phyloP scores from a whole-genome alignment of 352 stramenopile genomes.

The Globisporangium parvum region DNA sequence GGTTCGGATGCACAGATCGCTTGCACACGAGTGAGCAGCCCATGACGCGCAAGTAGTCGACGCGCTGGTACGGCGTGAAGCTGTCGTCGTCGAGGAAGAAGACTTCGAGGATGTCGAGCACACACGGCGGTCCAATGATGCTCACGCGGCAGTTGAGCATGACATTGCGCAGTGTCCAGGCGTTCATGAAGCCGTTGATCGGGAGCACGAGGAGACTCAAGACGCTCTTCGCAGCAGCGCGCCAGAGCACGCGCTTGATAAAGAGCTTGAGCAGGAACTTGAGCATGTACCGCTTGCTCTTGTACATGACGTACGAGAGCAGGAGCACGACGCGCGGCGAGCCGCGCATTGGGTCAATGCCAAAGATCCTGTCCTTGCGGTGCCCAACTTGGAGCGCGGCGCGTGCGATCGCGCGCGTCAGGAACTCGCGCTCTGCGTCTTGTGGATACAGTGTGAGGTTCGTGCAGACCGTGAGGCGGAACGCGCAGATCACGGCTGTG shows the following conservation, averaged over 20 bases:
- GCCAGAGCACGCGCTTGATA: constrained; percentile 47
- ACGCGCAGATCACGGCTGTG: constrained; percentile 31
- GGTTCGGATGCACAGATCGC: constrained; percentile 38
- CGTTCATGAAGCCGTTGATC: constrained; percentile 40
- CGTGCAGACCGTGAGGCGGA: constrained; percentile 35
- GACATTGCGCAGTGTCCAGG: constrained; percentile 35
- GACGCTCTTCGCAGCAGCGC: constrained; percentile 29
- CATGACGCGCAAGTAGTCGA: constrained; percentile 43
- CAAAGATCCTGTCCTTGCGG: constrained; percentile 38
- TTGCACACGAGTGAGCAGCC: constrained; percentile 43
- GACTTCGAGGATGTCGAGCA: constrained; percentile 24
- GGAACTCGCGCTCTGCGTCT: constrained; percentile 45
- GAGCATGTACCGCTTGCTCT: constrained; percentile 44
- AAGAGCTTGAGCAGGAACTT: constrained; percentile 55
- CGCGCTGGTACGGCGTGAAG: constrained; percentile 32
- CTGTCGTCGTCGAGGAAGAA: constrained; percentile 24
- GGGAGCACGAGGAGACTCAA: constrained; percentile 40
- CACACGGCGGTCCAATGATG: constrained; percentile 40
- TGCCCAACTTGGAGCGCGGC: constrained; percentile 40
- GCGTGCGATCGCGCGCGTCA: constrained; percentile 35
- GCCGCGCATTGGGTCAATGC: constrained; percentile 42
- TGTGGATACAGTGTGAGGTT: constrained; percentile 37
- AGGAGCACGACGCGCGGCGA: constrained; percentile 33
- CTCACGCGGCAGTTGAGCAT: constrained; percentile 43
- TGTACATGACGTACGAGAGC: constrained; percentile 38